phyloP scores from a whole-genome alignment of 2,329 filamentous ascomycete genomes.

The Aspergillus sp. region DNA sequence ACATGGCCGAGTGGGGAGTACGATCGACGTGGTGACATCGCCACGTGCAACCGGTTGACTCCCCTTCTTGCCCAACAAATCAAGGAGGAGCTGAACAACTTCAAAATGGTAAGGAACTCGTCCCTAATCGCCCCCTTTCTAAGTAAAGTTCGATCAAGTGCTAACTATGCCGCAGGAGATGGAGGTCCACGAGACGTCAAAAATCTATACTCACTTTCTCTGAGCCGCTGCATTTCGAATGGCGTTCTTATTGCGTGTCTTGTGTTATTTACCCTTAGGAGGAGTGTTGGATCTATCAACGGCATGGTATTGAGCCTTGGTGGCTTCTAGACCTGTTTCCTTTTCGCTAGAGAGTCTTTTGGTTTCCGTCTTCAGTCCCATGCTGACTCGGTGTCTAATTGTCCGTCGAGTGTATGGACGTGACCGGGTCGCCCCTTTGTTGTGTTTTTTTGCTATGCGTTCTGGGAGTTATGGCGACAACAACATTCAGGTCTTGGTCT shows the following conservation, averaged over 20 bases:
- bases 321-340: conserved; percentile 27
- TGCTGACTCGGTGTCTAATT: neutral
- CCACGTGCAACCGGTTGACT: conserved; percentile 95
- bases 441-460: conserved; percentile 18
- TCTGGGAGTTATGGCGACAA: conserved; percentile 24
- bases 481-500: conserved; percentile 15
- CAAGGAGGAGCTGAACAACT: conserved; percentile 98
- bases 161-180: conserved; percentile 72
- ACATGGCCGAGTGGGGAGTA: conserved; percentile 96
- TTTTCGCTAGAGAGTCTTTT: conserved; percentile 23
- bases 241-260: conserved; percentile 28
- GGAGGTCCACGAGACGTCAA: conserved; percentile 98
- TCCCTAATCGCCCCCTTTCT: neutral
- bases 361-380: conserved; percentile 13
- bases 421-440: conserved; percentile 13
- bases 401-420: conserved; percentile 6
- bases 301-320: conserved; percentile 25
- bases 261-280: conserved; percentile 20
- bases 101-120: conserved; percentile 81
- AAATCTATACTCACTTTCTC: conserved; percentile 99
- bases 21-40: conserved; percentile 91
- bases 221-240: conserved; percentile 54
- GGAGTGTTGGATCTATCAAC: conserved; percentile 25
- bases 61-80: conserved; percentile 98
- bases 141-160: neutral